Percentiles rank a stretch among this genome's conserved stretches.
Conservation (phyloP, 2,329 filamentous ascomycete species). For the Penicillium decumbens region DNA sequence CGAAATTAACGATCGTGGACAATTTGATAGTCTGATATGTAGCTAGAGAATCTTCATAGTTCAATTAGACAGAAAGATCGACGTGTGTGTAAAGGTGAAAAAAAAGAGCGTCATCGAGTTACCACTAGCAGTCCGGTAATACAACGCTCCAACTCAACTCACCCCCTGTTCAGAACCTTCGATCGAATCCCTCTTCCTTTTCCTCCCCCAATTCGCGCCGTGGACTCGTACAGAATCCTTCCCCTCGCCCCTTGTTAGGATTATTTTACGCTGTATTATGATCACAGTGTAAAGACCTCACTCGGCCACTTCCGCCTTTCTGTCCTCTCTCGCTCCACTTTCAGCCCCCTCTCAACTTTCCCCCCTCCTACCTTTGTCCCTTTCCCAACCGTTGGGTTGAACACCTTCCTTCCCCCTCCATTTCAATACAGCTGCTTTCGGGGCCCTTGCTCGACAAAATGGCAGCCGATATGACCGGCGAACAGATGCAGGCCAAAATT, state of each 20-base stretch:
- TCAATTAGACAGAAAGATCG: not conserved
- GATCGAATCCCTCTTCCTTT: constrained; percentile 13
- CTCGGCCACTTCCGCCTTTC: constrained; percentile 15
- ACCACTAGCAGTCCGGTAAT: not conserved
- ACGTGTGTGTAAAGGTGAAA: not conserved
- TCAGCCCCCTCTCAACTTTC: constrained; percentile 17
- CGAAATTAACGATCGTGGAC: not conserved
- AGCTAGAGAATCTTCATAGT: not conserved
- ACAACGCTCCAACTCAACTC: not conserved
- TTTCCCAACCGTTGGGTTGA: constrained; percentile 9
- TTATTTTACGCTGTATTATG: constrained; percentile 19
- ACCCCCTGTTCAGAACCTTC: constrained; percentile 4
- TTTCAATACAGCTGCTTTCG: constrained; percentile 13
- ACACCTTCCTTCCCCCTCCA: constrained; percentile 4
- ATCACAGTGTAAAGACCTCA: constrained; percentile 22
- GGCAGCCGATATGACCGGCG: constrained; percentile 47
- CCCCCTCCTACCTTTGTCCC: constrained; percentile 7
- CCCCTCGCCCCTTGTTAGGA: constrained; percentile 7
- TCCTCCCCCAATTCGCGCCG: constrained; percentile 7
- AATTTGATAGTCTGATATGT: not conserved
- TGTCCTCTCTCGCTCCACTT: constrained; percentile 18
- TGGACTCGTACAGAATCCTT: constrained; percentile 5
- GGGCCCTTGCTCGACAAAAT: constrained; percentile 34
- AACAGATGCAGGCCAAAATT: constrained; percentile 83
- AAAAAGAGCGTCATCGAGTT: not conserved